Evolutionary conservation across 2,329 filamentous ascomycete species (phyloP).

Genomic region (Aspergillus ustus): DNA sequence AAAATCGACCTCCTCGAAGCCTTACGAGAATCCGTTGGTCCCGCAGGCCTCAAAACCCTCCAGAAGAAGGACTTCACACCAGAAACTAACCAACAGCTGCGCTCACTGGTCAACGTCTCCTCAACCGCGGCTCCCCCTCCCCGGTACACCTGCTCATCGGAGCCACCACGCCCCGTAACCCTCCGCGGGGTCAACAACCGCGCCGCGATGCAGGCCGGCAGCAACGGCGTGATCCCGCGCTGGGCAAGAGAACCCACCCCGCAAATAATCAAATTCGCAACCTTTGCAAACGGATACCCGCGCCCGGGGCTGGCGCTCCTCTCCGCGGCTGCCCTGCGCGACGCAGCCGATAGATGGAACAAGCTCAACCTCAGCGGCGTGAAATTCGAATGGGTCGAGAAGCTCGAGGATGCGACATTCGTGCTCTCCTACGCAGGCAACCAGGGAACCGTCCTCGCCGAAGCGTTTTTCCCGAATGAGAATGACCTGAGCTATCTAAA

Average conservation of each 20-base stretch:
- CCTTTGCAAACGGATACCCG: neutral
- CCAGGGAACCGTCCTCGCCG: neutral
- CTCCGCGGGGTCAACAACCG: too few relatives aligned
- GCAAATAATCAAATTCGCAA: neutral
- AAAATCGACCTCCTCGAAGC: too few relatives aligned
- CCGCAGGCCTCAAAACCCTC: too few relatives aligned
- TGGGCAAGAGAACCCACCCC: neutral
- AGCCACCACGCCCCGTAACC: too few relatives aligned
- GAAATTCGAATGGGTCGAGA: neutral
- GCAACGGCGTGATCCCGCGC: neutral
- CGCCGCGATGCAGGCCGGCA: too few relatives aligned
- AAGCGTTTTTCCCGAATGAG: neutral
- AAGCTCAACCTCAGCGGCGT: neutral
- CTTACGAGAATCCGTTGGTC: too few relatives aligned
- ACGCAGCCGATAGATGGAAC: neutral
- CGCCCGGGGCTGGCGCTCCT: neutral
- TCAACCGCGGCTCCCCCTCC: too few relatives aligned
- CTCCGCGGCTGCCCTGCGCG: neutral
- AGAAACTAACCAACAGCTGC: too few relatives aligned
- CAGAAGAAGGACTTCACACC: too few relatives aligned
- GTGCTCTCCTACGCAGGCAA: neutral
- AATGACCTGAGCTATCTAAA: neutral
- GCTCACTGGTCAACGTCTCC: too few relatives aligned
- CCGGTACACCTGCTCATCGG: too few relatives aligned
- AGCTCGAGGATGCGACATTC: neutral